These are phyloP conservation scores for Colletotrichum lindemuthianum DNA, from an alignment of 2,329 filamentous ascomycete species.

Conservation along the genomic window DNA sequence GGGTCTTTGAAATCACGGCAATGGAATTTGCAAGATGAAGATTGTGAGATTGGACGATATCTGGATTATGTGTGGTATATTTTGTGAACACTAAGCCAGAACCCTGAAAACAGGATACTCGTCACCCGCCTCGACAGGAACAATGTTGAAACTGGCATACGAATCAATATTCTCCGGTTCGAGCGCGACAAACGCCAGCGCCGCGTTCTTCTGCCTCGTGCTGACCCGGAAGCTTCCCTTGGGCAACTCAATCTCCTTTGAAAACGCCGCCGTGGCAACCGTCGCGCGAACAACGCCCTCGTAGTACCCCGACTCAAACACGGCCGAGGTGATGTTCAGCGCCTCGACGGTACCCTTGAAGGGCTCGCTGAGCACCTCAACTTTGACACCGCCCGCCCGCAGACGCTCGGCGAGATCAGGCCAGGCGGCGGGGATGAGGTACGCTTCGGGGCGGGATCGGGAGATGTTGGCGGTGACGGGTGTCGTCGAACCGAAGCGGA, in stretches of 20 bases:
- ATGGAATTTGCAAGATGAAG: neutral
- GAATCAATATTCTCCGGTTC: slow-evolving; percentile 49
- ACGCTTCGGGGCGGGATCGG: slow-evolving; percentile 42
- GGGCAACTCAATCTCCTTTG: slow-evolving; percentile 39
- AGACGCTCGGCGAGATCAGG: slow-evolving; percentile 42
- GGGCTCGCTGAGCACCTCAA: slow-evolving; percentile 39
- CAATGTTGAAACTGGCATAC: slow-evolving; percentile 44
- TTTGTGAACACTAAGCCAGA: neutral
- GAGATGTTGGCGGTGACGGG: slow-evolving; percentile 43
- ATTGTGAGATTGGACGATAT: neutral
- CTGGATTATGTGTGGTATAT: neutral
- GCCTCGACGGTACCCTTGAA: slow-evolving; percentile 44
- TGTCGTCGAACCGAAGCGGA: slow-evolving; percentile 43
- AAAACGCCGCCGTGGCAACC: slow-evolving; percentile 36
- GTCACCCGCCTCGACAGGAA: slow-evolving; percentile 42
- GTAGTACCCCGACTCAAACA: slow-evolving; percentile 41
- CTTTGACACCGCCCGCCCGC: slow-evolving; percentile 39
- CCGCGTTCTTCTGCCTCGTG: slow-evolving; percentile 47
- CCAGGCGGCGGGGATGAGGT: slow-evolving; percentile 45
- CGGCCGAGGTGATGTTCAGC: slow-evolving; percentile 39
- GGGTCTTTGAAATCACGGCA: neutral
- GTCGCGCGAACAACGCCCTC: slow-evolving; percentile 42
- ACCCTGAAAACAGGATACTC: slow-evolving; percentile 46
- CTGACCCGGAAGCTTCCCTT: slow-evolving; percentile 45
- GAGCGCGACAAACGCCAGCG: slow-evolving; percentile 41